Percentiles rank a stretch among this genome's conserved stretches.
Conservation (phyloP, 2,329 filamentous ascomycete genomes). For the Curvularia spicifera region DNA sequence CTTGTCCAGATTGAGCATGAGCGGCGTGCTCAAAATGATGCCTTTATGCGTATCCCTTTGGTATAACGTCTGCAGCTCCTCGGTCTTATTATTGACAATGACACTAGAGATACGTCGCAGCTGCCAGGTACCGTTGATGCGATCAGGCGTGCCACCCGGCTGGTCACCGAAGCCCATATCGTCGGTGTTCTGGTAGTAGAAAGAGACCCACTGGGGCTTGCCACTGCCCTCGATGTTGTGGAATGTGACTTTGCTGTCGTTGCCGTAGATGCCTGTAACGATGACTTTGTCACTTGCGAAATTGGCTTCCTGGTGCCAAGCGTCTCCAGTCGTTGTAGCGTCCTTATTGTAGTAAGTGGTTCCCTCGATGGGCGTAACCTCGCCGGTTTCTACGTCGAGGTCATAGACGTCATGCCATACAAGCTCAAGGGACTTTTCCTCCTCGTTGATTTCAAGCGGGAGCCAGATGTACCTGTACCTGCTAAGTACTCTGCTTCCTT, state of each 20-base stretch:
- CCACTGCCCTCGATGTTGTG: slow-evolving; percentile 57
- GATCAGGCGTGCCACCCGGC: slow-evolving; percentile 63
- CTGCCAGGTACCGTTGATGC: slow-evolving; percentile 66
- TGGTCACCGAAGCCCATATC: slow-evolving; percentile 66
- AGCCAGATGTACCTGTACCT: slow-evolving; percentile 61
- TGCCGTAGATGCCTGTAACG: slow-evolving; percentile 61
- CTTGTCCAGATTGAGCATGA: slow-evolving; percentile 61
- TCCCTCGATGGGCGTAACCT: slow-evolving; percentile 56
- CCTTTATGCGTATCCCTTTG: slow-evolving; percentile 66
- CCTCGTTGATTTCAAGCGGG: slow-evolving; percentile 60
- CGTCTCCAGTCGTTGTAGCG: slow-evolving; percentile 55
- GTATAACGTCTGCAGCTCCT: slow-evolving; percentile 59
- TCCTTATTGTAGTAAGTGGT: slow-evolving; percentile 57
- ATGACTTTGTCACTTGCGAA: slow-evolving; percentile 59
- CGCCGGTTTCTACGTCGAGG: slow-evolving; percentile 60
- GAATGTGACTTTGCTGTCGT: slow-evolving; percentile 62
- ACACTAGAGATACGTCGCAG: slow-evolving; percentile 66
- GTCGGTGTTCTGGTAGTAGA: slow-evolving; percentile 66
- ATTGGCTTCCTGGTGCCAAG: slow-evolving; percentile 63
- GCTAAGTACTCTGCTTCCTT: background rate
- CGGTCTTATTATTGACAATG: slow-evolving; percentile 61
- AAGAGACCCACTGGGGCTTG: slow-evolving; percentile 63
- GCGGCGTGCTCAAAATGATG: slow-evolving; percentile 64
- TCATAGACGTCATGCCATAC: slow-evolving; percentile 65
- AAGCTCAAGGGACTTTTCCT: slow-evolving; percentile 57